phyloP scores from a whole-genome alignment of 1,139 yeast species.

The Yamadazyma triangularis region DNA sequence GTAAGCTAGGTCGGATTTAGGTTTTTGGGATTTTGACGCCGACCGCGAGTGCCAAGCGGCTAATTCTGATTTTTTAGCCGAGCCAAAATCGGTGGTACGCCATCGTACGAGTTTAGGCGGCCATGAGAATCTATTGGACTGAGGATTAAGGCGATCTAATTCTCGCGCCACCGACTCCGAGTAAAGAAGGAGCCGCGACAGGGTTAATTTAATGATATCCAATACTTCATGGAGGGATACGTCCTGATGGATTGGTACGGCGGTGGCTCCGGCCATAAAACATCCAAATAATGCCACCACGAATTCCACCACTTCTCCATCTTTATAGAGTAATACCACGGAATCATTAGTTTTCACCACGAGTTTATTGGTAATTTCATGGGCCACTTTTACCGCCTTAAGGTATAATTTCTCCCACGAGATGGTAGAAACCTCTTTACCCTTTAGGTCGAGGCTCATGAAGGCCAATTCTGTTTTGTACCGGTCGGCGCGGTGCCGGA shows the following conservation, averaged over 20 bases:
- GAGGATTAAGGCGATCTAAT: slow-evolving; percentile 54
- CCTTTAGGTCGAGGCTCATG: slow-evolving; percentile 66
- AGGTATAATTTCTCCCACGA: slow-evolving; percentile 89
- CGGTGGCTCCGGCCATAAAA: slow-evolving; percentile 89
- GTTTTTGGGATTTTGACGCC: no score
- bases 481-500: slow-evolving; percentile 65
- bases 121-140: slow-evolving; percentile 32
- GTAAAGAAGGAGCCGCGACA: slow-evolving; percentile 71
- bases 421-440: slow-evolving; percentile 72
- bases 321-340: slow-evolving; percentile 79
- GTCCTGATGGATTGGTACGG: slow-evolving; percentile 85
- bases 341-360: slow-evolving; percentile 76
- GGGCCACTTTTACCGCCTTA: slow-evolving; percentile 84
- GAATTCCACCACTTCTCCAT: slow-evolving; percentile 80
- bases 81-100: slow-evolving; percentile 87
- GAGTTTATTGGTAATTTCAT: slow-evolving; percentile 70
- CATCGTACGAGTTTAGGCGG: slow-evolving; percentile 55
- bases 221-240: slow-evolving; percentile 63
- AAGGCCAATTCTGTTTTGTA: slow-evolving; percentile 71
- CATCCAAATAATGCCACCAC: slow-evolving; percentile 86
- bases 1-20: slow-evolving; percentile 72
- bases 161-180: slow-evolving; percentile 75
- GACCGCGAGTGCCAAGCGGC: slow-evolving; percentile 20
- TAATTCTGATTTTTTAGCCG: slow-evolving; percentile 45
- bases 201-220: slow-evolving; percentile 69